Percentiles rank a stretch among this genome's conserved stretches.
These are phyloP conservation scores for Kazachstania psychrophila DNA, from an alignment of 805 yeast species.

Conservation along the genomic window DNA sequence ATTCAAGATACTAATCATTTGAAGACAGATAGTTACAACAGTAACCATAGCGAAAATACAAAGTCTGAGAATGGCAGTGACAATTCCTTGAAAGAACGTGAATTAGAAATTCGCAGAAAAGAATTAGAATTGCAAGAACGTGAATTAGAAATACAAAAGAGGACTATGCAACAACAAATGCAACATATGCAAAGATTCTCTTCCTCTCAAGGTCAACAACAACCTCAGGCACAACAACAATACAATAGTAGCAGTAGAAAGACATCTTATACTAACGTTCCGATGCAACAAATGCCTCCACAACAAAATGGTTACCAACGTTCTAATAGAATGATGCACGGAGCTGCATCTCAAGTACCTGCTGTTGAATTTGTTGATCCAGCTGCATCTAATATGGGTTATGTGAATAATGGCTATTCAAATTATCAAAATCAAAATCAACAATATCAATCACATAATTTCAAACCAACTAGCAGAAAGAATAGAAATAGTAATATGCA, in stretches of 20 bases:
- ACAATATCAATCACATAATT: constrained; percentile 14
- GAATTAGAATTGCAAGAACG: constrained; percentile 30
- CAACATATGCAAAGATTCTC: constrained; percentile 4
- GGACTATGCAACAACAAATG: constrained; percentile 19
- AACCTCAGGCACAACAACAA: constrained; percentile 5
- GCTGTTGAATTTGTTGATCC: constrained; percentile 20
- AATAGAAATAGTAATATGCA: constrained; percentile 30
- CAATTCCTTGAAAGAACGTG: constrained; percentile 21
- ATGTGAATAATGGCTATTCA: neutral
- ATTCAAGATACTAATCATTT: constrained; percentile 11
- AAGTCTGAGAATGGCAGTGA: neutral
- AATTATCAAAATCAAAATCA: constrained; percentile 3
- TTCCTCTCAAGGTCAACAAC: constrained; percentile 6
- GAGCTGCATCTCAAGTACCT: constrained; percentile 17
- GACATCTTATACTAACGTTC: constrained; percentile 10
- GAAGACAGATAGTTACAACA: neutral
- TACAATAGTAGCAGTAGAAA: constrained; percentile 4
- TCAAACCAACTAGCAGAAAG: constrained; percentile 31
- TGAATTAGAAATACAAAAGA: constrained; percentile 26
- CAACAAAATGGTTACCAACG: constrained; percentile 11
- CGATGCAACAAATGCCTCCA: constrained; percentile 10
- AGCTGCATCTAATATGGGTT: constrained; percentile 1
- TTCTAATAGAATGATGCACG: constrained; percentile 22
- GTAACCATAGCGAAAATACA: neutral
- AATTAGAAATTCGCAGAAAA: constrained; percentile 26